A percentile compares a stretch with the other conserved stretches of the same genome.
These are phyloP conservation scores for Candida coleopterorum DNA, from an alignment of 805 yeast genomes.

Conservation along the genomic window DNA sequence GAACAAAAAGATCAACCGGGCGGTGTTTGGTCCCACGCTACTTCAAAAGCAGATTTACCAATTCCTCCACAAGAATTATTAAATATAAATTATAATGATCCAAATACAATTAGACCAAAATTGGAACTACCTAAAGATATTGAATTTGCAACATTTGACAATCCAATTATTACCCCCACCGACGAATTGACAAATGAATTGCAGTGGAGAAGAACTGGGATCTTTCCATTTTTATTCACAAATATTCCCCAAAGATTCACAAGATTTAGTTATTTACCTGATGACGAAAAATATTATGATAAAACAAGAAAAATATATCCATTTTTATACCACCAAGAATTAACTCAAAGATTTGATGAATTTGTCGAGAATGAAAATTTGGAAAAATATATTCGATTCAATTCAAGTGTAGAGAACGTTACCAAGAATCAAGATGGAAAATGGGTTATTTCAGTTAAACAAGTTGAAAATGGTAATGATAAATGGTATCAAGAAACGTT, in stretches of 20 bases:
- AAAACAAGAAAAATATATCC: constrained; percentile 28
- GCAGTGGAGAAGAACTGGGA: constrained; percentile 37
- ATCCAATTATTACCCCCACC: constrained; percentile 11
- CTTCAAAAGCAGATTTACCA: constrained; percentile 16
- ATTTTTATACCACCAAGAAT: constrained; percentile 33
- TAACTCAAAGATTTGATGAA: constrained; percentile 19
- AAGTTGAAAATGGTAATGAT: constrained; percentile 12
- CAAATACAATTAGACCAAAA: constrained; percentile 24
- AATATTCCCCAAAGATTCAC: constrained; percentile 36
- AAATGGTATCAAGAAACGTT: constrained; percentile 44
- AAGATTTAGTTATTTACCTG: constrained; percentile 31
- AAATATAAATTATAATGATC: constrained; percentile 27
- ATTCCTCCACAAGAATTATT: constrained; percentile 28
- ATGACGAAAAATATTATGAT: constrained; percentile 17
- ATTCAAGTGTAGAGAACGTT: constrained; percentile 37
- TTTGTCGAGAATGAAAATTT: constrained; percentile 26
- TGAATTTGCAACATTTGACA: constrained; percentile 13
- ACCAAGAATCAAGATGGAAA: constrained; percentile 25
- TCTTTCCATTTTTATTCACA: constrained; percentile 36
- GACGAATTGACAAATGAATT: constrained; percentile 13
- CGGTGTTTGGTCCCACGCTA: constrained; percentile 40
- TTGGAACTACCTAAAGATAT: constrained; percentile 14
- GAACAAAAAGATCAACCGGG: constrained; percentile 41
- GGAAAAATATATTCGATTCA: constrained; percentile 28
- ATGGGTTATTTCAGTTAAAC: constrained; percentile 33